phyloP scores from a whole-genome alignment of 306 rosid genomes.

The Hippophae rhamnoides region DNA sequence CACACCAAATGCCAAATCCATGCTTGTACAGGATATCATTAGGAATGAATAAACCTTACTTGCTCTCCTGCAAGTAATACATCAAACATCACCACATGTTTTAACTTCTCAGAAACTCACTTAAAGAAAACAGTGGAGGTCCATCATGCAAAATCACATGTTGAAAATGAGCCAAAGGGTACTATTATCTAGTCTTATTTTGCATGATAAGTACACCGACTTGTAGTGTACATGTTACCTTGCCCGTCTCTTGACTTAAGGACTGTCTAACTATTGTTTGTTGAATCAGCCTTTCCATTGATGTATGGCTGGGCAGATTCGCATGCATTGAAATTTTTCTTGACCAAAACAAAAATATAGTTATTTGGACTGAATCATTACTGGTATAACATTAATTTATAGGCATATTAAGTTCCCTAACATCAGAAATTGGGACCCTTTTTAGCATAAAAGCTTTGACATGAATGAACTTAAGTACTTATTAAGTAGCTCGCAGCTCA shows the following conservation, averaged over 20 bases:
- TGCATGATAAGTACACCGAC: neutral
- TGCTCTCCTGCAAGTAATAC: conserved; percentile 11
- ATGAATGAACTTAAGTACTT: too few relatives aligned
- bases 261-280: conserved; percentile 70
- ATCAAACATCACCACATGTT: conserved; percentile 10
- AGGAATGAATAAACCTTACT: conserved; percentile 5
- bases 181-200: conserved; percentile 3
- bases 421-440: too few relatives aligned
- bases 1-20: conserved; percentile 13
- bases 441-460: too few relatives aligned
- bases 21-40: conserved; percentile 3
- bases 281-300: conserved; percentile 82
- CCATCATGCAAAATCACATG: conserved; percentile 42
- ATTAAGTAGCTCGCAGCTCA: too few relatives aligned
- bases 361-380: neutral
- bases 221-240: conserved; percentile 35
- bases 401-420: too few relatives aligned
- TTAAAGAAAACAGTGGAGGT: conserved; percentile 49
- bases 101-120: conserved; percentile 63
- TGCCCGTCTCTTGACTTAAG: conserved; percentile 52
- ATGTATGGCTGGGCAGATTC: conserved; percentile 59
- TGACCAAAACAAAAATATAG: neutral
- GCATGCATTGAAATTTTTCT: conserved; percentile 51
- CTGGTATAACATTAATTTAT: too few relatives aligned
- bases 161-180: conserved; percentile 12